phyloP scores from a whole-genome alignment of 345 rosid genomes.

The Eucalyptus cloeziana region DNA sequence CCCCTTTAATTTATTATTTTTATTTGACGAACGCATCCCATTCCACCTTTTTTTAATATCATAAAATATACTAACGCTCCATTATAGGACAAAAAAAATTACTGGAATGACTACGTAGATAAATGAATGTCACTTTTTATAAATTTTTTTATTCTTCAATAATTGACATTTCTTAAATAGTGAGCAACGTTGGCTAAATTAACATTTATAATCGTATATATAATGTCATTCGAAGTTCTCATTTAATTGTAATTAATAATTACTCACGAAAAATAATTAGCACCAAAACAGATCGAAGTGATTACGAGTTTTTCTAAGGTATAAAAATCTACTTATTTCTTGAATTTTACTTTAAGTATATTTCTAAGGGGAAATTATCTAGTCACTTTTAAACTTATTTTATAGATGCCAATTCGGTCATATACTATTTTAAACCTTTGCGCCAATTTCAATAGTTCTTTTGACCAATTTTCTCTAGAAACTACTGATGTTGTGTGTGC shows the following conservation, averaged over 20 bases:
- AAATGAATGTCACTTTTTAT: background rate
- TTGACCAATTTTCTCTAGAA: background rate
- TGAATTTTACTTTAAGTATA: background rate
- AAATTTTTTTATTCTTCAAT: background rate
- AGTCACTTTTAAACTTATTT: background rate
- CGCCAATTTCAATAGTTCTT: accelerated
- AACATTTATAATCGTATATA: background rate
- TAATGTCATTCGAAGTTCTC: background rate
- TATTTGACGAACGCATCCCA: background rate
- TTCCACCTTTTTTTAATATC: background rate
- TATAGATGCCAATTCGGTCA: accelerated
- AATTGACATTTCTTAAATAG: background rate
- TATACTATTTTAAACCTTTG: background rate
- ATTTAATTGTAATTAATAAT: background rate
- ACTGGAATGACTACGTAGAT: background rate
- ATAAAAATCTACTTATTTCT: background rate
- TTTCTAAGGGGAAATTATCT: background rate
- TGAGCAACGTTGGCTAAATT: background rate
- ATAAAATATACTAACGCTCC: background rate
- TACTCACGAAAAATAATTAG: background rate
- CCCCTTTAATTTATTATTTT: background rate
- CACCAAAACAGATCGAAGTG: background rate
- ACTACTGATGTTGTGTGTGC: no score
- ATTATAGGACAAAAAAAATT: background rate
- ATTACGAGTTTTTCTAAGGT: background rate